These are phyloP conservation scores for Cladosporium sp. DNA, from an alignment of 2,329 filamentous ascomycete species.

Conservation along the genomic window DNA sequence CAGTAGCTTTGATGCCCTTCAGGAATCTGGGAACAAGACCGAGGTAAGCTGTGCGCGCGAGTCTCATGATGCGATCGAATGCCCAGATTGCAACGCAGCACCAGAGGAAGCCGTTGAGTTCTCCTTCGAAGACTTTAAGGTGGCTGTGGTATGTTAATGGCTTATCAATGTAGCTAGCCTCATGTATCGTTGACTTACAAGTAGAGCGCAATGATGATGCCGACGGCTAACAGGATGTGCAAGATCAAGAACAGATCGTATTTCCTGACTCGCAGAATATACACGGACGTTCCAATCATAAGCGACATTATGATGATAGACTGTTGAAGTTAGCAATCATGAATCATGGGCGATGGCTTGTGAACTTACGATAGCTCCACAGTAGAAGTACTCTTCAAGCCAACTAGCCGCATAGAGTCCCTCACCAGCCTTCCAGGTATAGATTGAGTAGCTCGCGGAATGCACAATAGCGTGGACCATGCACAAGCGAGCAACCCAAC, in stretches of 20 bases:
- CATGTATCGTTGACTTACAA: slow-evolving; percentile 43
- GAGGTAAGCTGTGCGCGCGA: slow-evolving; percentile 47
- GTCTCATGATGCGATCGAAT: slow-evolving; percentile 50
- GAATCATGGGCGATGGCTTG: not conserved
- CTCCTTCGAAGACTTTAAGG: slow-evolving; percentile 54
- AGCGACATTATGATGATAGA: slow-evolving; percentile 47
- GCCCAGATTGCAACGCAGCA: slow-evolving; percentile 52
- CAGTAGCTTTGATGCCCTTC: slow-evolving; percentile 36
- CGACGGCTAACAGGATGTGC: slow-evolving; percentile 55
- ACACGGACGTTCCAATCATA: slow-evolving; percentile 50
- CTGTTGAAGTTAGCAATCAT: slow-evolving; percentile 16
- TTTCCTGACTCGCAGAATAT: slow-evolving; percentile 53
- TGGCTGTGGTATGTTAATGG: slow-evolving; percentile 40
- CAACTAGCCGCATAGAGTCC: slow-evolving; percentile 30
- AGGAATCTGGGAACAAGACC: slow-evolving; percentile 39
- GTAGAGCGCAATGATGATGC: slow-evolving; percentile 54
- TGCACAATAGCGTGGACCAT: slow-evolving; percentile 64
- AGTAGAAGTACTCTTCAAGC: slow-evolving; percentile 52
- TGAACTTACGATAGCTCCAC: slow-evolving; percentile 47
- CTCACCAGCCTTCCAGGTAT: slow-evolving; percentile 40
- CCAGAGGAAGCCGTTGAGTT: slow-evolving; percentile 55
- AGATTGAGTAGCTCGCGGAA: slow-evolving; percentile 57
- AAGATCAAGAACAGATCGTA: slow-evolving; percentile 55
- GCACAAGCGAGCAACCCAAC: slow-evolving; percentile 64
- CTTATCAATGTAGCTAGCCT: slow-evolving; percentile 21